Conservation (phyloP, 345 rosid genomes). For the Arabidopsis suecica region DNA sequence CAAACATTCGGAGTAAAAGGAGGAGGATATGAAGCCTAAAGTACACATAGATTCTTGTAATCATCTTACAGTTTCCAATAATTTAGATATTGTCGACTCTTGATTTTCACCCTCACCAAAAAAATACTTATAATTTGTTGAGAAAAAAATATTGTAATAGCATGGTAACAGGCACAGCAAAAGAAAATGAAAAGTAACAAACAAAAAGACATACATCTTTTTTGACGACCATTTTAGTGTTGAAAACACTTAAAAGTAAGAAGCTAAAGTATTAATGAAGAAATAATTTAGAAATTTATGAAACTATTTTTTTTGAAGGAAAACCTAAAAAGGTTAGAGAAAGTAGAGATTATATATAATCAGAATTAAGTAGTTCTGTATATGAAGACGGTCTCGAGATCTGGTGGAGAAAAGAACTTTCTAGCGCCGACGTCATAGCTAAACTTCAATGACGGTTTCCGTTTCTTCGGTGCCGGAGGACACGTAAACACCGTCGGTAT, state of each 20-base stretch:
- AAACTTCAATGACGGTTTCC: conserved; percentile 27
- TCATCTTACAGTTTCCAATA: too few species aligned
- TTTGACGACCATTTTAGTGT: too few species aligned
- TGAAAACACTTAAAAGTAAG: background rate
- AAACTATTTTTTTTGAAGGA: background rate
- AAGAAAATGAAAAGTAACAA: too few species aligned
- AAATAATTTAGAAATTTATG: background rate
- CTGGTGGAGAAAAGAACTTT: conserved; percentile 43
- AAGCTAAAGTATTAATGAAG: background rate
- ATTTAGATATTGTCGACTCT: too few species aligned
- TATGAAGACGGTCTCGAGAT: conserved; percentile 39
- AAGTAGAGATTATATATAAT: background rate
- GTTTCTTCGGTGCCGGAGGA: conserved; percentile 44
- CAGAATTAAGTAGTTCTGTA: conserved; percentile 9
- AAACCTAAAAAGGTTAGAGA: conserved; percentile 3
- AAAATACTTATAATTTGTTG: too few species aligned
- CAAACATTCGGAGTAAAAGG: background rate
- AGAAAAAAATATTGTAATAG: too few species aligned
- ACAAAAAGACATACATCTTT: too few species aligned
- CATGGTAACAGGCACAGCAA: too few species aligned
- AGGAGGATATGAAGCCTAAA: background rate
- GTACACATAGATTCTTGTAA: background rate
- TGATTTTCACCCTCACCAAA: too few species aligned
- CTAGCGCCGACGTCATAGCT: conserved; percentile 11
- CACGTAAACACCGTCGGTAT: conserved; percentile 26